Evolutionary conservation across 768 basidiomycete species (phyloP).

Genomic region (Amanita pallidorosea): DNA sequence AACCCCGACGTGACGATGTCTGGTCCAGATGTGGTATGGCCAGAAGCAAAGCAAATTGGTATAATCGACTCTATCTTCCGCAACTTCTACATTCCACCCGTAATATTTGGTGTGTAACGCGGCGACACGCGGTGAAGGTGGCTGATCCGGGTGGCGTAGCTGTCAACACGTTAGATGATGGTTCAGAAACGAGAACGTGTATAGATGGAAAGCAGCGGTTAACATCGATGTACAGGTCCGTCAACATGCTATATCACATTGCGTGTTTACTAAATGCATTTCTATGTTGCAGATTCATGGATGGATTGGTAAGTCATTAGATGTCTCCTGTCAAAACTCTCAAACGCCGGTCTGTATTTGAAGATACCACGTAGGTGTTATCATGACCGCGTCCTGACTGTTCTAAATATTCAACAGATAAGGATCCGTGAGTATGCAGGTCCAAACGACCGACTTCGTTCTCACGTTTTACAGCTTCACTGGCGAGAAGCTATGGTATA

Average conservation of each 20-base stretch:
- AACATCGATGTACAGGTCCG: constrained; percentile 62
- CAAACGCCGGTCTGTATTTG: constrained; percentile 12
- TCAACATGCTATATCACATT: constrained; percentile 1
- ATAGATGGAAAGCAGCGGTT: constrained; percentile 78
- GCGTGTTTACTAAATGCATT: neutral
- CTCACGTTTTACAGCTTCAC: constrained; percentile 20
- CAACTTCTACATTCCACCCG: constrained; percentile 68
- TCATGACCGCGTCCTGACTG: constrained; percentile 14
- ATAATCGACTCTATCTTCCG: constrained; percentile 72
- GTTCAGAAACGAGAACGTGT: constrained; percentile 53
- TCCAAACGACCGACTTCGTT: constrained; percentile 9
- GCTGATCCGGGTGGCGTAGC: constrained; percentile 19
- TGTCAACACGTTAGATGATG: constrained; percentile 44
- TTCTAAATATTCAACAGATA: constrained; percentile 22
- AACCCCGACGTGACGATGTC: neutral
- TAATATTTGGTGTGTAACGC: constrained; percentile 50
- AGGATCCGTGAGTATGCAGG: constrained; percentile 20
- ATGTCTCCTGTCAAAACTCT: neutral
- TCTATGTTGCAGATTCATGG: constrained; percentile 46
- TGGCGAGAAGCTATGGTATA: constrained; percentile 46
- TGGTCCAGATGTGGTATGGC: constrained; percentile 63
- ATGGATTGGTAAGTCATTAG: constrained; percentile 42
- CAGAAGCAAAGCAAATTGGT: constrained; percentile 61
- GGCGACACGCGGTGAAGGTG: neutral
- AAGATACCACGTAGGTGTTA: constrained; percentile 40